Evolutionary conservation across 1,284 basidiomycete genomes (phyloP).

Genomic region (Prillingera fragicola): DNA sequence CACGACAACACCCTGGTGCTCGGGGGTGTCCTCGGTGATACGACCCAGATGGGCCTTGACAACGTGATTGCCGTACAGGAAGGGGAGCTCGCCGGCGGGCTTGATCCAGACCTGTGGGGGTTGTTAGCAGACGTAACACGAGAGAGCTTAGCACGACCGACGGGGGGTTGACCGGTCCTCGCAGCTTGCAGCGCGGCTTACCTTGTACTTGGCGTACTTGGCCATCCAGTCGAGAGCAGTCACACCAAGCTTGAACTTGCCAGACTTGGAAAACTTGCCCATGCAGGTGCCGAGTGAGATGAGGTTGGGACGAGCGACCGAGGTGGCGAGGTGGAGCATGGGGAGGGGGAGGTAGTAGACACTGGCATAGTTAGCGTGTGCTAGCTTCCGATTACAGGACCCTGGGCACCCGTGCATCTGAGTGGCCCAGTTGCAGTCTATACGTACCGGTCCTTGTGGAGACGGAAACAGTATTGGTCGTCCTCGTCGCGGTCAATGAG

Average conservation of each 20-base stretch:
- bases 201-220: conserved; percentile 98
- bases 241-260: conserved; percentile 96
- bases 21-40: conserved; percentile 98
- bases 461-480: conserved; percentile 69
- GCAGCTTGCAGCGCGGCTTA: conserved; percentile 42
- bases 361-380: conserved; percentile 17
- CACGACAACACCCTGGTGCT: conserved; percentile 97
- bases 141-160: background rate
- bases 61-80: conserved; percentile 97
- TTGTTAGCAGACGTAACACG: background rate
- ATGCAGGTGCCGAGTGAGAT: conserved; percentile 93
- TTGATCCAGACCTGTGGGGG: conserved; percentile 91
- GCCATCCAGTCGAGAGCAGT: conserved; percentile 89
- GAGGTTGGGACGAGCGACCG: conserved; percentile 85
- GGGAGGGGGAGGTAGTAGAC: conserved; percentile 92
- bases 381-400: background rate
- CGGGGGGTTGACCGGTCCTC: background rate
- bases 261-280: conserved; percentile 95
- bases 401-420: background rate
- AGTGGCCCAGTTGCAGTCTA: too few relatives aligned
- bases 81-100: conserved; percentile 98
- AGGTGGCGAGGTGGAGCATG: conserved; percentile 87
- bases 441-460: conserved; percentile 69
- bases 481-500: conserved; percentile 50
- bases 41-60: conserved; percentile 98